Percentiles rank a stretch among this genome's conserved stretches.
These are phyloP conservation scores for Geranomyces michiganensis DNA, from an alignment of 192 early-diverging fungal genomes.

Conservation along the genomic window DNA sequence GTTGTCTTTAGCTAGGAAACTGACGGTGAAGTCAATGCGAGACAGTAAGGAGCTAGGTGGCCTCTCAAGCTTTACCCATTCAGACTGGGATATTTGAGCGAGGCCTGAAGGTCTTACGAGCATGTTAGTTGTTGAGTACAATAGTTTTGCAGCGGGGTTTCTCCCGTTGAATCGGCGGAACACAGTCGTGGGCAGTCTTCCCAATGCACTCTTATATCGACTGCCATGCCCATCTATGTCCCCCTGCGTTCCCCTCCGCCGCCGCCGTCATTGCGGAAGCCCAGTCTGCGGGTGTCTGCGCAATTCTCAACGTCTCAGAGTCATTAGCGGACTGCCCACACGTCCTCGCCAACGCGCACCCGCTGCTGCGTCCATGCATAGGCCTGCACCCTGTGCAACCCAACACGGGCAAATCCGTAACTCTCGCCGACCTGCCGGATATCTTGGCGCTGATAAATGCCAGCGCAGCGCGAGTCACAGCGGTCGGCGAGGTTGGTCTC, in stretches of 20 bases:
- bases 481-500: constrained; percentile 52
- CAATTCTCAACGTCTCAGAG: constrained; percentile 43
- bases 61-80: too few relatives aligned
- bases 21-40: too few relatives aligned
- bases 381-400: constrained; percentile 43
- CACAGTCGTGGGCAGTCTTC: too few relatives aligned
- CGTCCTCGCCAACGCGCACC: constrained; percentile 18
- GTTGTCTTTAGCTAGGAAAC: too few relatives aligned
- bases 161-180: too few relatives aligned
- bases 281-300: constrained; percentile 1
- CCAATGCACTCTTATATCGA: too few relatives aligned
- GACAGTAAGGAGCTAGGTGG: too few relatives aligned
- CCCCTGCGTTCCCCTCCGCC: constrained; percentile 27
- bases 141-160: too few relatives aligned
- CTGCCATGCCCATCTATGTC: constrained; percentile 45
- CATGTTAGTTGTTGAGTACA: too few relatives aligned
- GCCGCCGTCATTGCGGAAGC: not conserved
- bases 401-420: not conserved
- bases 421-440: constrained; percentile 10
- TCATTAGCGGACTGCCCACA: constrained; percentile 3
- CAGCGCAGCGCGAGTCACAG: constrained; percentile 19
- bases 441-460: constrained; percentile 19
- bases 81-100: too few relatives aligned
- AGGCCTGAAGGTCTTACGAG: too few relatives aligned
- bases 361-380: constrained; percentile 24